phyloP scores from a whole-genome alignment of 2,329 filamentous ascomycete species.

The Exophiala sp. region DNA sequence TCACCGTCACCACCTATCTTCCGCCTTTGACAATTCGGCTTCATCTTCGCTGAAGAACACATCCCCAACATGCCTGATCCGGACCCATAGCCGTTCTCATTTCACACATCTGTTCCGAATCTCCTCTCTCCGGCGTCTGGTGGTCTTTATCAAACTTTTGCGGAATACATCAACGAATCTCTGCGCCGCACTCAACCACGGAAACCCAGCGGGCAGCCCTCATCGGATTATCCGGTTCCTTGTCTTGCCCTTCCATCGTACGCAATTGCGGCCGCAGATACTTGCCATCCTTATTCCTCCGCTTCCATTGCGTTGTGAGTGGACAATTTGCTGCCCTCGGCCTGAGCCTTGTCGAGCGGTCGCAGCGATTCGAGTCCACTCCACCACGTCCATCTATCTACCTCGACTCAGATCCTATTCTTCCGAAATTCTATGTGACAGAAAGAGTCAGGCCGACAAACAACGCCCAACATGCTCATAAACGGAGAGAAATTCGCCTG shows the following conservation, averaged over 20 bases:
- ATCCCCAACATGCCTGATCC: slow-evolving; percentile 17
- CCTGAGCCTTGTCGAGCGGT: not conserved
- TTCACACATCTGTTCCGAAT: slow-evolving; percentile 1
- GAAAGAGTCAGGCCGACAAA: not conserved
- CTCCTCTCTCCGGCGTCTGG: slow-evolving; percentile 15
- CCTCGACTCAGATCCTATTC: not conserved
- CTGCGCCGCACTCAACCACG: not conserved
- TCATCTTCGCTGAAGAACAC: slow-evolving; percentile 10
- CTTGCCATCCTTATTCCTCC: not conserved
- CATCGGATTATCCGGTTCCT: not conserved
- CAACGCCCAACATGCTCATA: slow-evolving; percentile 58
- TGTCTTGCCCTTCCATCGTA: not conserved
- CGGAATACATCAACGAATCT: no score
- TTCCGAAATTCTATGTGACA: not conserved
- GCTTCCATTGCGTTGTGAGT: not conserved
- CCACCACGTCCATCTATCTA: not conserved
- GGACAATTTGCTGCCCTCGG: not conserved
- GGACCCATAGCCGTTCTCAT: slow-evolving; percentile 10
- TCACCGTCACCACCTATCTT: not conserved
- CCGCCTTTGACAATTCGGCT: slow-evolving; percentile 5
- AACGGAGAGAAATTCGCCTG: slow-evolving; percentile 97
- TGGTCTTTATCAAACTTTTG: slow-evolving; percentile 15
- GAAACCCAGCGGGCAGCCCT: not conserved
- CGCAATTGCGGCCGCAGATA: not conserved
- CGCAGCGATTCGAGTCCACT: not conserved